A percentile compares a stretch with the other conserved stretches of the same genome.
Evolutionary conservation across 352 stramenopile genomes (phyloP).

Genomic region (Phytophthora europaea): DNA sequence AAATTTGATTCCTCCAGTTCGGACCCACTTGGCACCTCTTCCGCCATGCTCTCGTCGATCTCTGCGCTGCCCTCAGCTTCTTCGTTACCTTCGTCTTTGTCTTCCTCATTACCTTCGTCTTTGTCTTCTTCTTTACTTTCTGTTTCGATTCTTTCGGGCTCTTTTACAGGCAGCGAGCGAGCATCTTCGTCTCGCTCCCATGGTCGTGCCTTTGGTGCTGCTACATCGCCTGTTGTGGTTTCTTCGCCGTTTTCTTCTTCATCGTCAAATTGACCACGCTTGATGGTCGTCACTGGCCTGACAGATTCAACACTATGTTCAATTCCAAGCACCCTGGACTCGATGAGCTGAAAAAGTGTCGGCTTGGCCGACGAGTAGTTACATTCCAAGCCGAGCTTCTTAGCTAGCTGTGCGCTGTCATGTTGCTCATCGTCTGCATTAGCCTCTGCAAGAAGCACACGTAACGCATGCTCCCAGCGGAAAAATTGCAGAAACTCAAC

Average conservation of each 20-base stretch:
- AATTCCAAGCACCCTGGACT: slow-evolving; percentile 15
- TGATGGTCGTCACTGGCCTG: background rate
- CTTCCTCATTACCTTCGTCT: slow-evolving; percentile 7
- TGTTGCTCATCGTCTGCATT: slow-evolving; percentile 29
- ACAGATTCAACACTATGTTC: slow-evolving; percentile 3
- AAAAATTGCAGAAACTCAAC: slow-evolving; percentile 71
- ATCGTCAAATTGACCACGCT: slow-evolving; percentile 9
- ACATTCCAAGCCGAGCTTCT: slow-evolving; percentile 31
- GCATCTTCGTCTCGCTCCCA: slow-evolving; percentile 17
- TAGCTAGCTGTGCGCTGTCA: slow-evolving; percentile 13
- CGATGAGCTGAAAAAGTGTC: slow-evolving; percentile 43
- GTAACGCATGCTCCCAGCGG: slow-evolving; percentile 64
- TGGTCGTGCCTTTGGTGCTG: background rate
- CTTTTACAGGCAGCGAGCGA: background rate
- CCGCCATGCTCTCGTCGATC: slow-evolving; percentile 59
- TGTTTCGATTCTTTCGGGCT: background rate
- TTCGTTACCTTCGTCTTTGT: slow-evolving; percentile 5
- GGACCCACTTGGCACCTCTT: slow-evolving; percentile 66
- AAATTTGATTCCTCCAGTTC: slow-evolving; percentile 68
- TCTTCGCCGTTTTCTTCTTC: slow-evolving; percentile 17
- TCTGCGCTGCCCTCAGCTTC: slow-evolving; percentile 45
- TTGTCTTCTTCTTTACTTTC: slow-evolving; percentile 4
- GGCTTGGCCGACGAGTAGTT: slow-evolving; percentile 15
- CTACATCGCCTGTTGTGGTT: background rate
- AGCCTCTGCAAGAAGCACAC: slow-evolving; percentile 59